Percentiles rank a stretch among this genome's conserved stretches.
Conservation (phyloP, 345 rosid genomes). For the Eucalyptus pumila region DNA sequence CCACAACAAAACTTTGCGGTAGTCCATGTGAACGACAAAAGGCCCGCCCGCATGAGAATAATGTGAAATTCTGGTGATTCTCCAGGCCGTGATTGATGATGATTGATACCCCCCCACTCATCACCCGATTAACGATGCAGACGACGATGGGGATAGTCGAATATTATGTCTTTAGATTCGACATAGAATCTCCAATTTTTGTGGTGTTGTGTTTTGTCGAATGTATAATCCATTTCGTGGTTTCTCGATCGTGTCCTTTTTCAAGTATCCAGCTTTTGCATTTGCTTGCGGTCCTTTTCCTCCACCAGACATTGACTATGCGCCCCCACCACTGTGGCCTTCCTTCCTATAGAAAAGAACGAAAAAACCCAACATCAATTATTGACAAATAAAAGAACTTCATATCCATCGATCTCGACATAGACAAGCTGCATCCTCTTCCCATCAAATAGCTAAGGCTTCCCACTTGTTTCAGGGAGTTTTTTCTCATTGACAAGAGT, state of each 20-base stretch:
- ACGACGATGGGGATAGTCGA: neutral
- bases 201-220: neutral
- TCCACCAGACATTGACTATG: neutral
- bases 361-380: neutral
- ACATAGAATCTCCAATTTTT: neutral
- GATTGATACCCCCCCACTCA: neutral
- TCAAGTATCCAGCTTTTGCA: neutral
- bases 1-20: neutral
- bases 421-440: neutral
- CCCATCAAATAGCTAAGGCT: neutral
- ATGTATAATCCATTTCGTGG: neutral
- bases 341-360: neutral
- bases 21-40: neutral
- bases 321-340: neutral
- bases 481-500: neutral
- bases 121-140: neutral
- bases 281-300: neutral
- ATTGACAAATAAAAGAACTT: neutral
- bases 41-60: neutral
- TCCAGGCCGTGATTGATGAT: neutral
- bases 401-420: neutral
- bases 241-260: neutral
- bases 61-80: neutral
- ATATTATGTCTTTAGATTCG: neutral
- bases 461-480: neutral